A percentile compares a stretch with the other conserved stretches of the same genome.
phyloP scores from a whole-genome alignment of 2,329 filamentous ascomycete species.

The Bimuria novae-zelandiae region DNA sequence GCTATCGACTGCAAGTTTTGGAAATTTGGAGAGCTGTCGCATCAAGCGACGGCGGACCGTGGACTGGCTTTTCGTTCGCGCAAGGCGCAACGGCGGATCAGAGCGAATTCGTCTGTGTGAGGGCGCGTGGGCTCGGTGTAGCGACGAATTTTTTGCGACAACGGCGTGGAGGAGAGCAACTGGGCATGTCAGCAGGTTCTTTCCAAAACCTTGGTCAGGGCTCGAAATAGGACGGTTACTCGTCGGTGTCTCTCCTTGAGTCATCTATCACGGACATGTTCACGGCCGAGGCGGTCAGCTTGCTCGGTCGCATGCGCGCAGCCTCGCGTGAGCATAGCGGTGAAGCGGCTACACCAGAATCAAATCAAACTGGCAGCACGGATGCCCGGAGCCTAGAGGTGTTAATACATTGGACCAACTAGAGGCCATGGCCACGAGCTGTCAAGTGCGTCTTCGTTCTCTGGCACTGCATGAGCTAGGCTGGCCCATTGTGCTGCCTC shows the following conservation, averaged over 20 bases:
- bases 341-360: neutral
- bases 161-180: neutral
- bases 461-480: neutral
- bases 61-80: neutral
- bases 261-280: neutral
- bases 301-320: neutral
- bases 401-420: neutral
- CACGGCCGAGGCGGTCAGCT: neutral
- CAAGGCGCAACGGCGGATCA: neutral
- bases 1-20: neutral
- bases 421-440: neutral
- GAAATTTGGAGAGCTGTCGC: neutral
- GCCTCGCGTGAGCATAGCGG: neutral
- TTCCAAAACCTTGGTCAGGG: neutral
- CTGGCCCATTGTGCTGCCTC: neutral
- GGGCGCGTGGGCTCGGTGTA: neutral
- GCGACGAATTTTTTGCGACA: neutral
- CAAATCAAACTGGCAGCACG: neutral
- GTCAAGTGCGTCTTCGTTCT: neutral
- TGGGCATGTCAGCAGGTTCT: neutral
- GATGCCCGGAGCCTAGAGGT: neutral
- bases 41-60: no score
- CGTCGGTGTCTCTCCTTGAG: constrained; percentile 3
- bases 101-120: neutral
- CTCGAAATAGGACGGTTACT: neutral